Evolutionary conservation across 768 basidiomycete genomes (phyloP), one percentile per base, ranked within the genome.

Genomic region (Amanita polypyramis): DNA sequence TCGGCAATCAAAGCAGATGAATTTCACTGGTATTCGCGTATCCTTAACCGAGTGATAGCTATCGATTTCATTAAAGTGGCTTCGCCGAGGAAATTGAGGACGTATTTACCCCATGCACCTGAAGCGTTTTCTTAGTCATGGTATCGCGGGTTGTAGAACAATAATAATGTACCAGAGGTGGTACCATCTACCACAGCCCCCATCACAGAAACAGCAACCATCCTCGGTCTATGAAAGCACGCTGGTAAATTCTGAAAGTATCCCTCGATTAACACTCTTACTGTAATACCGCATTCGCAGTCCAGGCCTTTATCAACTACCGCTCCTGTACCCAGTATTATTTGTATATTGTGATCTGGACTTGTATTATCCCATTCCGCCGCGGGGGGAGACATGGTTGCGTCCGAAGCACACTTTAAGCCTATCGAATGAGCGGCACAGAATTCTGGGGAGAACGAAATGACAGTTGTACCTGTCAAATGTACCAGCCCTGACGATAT

Each of bases 1-100:
- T 29, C 85, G 80, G 60, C 88, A 91, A 54, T 85, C 80, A 61
- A 89, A 83, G 63, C 87, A 91, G 23, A 73, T 57, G 52, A 86
- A 89, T 49, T 70, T 66, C 0, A 60, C 47, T 2, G 84, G 85
- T 36, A 89, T 65, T 10, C 79, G 74, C 20, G 58, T 52, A 54
- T 87, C 86, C 19, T 70, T 58, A 3, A 61, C 61, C 4, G 76
- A 74, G 56, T 89, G 83, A 60, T 76, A 90, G 23, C 84, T 85
- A 5, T 35, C 15, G 12, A 10, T 40, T 40, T 15, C 45, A 48
- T 37, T 17, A 25, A 40, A 15, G 33, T 10, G 36, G 9, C 23
- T n/a, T 39, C 35, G 19, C 11, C 29, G 34, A 29, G 14, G n/a
- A n/a, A 38, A 29, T 27, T n/a, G 7, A 47, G 15, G 29, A 17